Base-by-base conservation (phyloP, 208 protist species). In the Crithidia brevicula region DNA sequence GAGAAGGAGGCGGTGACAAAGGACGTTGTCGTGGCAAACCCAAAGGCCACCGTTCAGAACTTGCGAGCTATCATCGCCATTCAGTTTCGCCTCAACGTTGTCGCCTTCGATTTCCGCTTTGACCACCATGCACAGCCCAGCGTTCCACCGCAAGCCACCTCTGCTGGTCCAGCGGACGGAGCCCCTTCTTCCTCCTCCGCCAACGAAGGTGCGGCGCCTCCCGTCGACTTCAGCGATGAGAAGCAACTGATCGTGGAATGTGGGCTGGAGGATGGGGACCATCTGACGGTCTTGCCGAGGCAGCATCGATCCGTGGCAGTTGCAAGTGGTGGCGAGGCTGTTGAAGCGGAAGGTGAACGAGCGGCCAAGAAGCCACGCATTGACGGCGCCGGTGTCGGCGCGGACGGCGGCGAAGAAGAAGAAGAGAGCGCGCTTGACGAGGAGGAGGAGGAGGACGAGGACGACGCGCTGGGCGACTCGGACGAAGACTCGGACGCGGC, bases 1-100 rank as follows among this genome's bases (percentile, higher is more conserved):
- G 72, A 83, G 23, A 57, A 60, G 18, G 71, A 72, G 56, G 71
- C 63, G 16, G 52, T 63, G n/a, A 88, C 69, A 47, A 88, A 93
- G 74, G 86, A 94, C 60, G 62, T 96, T 5, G 68, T 81, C 15
- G 83, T 96, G 50, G 66, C 74, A 18, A 93, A 96, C 60, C 85
- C 91, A 11, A 73, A 67, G 2, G 91, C 91, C 8, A 93, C 82
- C 11, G 56, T 96, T 33, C 79, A 79, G 25, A 94, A 83, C 49
- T 46, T 96, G 42, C 86, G 91, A 7, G 87, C 88, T 10, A 86
- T 77, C 18, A 83, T 84, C 25, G 83, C 88, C 7, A 83, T 96
- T 15, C 81, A 86, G 74, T 92, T 96, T 60, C 78, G 79, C 1
- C 62, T 94, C 3, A 77, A 79, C 11, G 74, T 88, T 16, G 30